These are phyloP conservation scores for Ramularia endophylla DNA, from an alignment of 2,329 filamentous ascomycete genomes.

Conservation along the genomic window DNA sequence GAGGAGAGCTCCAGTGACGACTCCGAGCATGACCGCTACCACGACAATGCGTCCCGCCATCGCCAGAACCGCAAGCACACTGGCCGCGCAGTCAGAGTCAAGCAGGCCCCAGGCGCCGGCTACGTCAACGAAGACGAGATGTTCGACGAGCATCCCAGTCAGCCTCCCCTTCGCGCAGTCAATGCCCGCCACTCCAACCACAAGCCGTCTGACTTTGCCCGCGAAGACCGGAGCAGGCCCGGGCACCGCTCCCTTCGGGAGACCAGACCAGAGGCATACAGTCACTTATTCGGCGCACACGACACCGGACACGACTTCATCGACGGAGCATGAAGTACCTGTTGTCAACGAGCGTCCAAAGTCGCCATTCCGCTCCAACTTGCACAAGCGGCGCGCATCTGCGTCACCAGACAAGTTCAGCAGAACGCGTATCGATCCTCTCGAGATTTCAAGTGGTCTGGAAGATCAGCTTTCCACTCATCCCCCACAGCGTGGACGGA, in stretches of 20 bases:
- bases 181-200: slow-evolving; percentile 6
- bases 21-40: not conserved
- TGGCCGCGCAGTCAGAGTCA: slow-evolving; percentile 5
- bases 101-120: slow-evolving; percentile 9
- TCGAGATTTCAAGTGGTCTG: slow-evolving; percentile 14
- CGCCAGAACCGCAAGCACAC: slow-evolving; percentile 1
- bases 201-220: slow-evolving; percentile 15
- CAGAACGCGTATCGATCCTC: slow-evolving; percentile 20
- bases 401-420: slow-evolving; percentile 26
- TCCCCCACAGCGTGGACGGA: slow-evolving; percentile 15
- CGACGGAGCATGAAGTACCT: slow-evolving; percentile 5
- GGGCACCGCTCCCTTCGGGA: slow-evolving; percentile 9
- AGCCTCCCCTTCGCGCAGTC: slow-evolving; percentile 7
- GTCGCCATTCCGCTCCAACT: slow-evolving; percentile 13
- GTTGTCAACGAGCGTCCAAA: too few species aligned
- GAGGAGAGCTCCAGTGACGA: slow-evolving; percentile 3
- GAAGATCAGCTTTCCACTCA: not conserved
- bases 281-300: slow-evolving; percentile 16
- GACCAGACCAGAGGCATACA: slow-evolving; percentile 10
- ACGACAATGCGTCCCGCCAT: too few species aligned
- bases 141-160: slow-evolving; percentile 7
- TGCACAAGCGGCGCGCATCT: slow-evolving; percentile 23
- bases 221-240: slow-evolving; percentile 11
- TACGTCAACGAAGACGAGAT: slow-evolving; percentile 13
- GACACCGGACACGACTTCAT: slow-evolving; percentile 9